These are phyloP conservation scores for Helianthus tuberosus DNA, from an alignment of 129 eudicot genomes.

Conservation along the genomic window DNA sequence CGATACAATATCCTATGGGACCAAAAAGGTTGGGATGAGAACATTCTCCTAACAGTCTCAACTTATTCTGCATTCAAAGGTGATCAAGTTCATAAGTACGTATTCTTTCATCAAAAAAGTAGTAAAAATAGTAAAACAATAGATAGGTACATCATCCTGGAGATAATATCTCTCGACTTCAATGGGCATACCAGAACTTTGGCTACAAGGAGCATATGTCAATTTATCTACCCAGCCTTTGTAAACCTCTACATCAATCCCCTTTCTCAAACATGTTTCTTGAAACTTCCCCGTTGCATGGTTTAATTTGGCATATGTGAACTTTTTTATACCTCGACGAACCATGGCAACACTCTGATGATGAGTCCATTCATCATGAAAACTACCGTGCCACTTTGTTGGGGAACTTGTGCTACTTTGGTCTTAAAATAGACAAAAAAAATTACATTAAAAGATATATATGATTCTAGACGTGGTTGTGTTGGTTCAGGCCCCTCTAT, in stretches of 20 bases:
- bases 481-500: no score
- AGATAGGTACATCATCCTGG: no score
- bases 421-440: no score
- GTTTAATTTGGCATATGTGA: slow-evolving; percentile 35
- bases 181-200: background rate
- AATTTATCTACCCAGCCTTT: slow-evolving; percentile 41
- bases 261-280: slow-evolving; percentile 44
- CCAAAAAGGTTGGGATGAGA: slow-evolving; percentile 29
- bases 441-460: no score
- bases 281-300: slow-evolving; percentile 45
- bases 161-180: no score
- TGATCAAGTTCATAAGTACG: background rate
- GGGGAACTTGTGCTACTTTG: no score
- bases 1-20: slow-evolving; percentile 29
- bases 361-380: no score
- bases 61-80: slow-evolving; percentile 24
- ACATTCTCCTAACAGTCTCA: slow-evolving; percentile 9
- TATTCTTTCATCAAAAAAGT: no score
- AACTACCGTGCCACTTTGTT: no score
- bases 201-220: slow-evolving; percentile 34
- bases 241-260: slow-evolving; percentile 52
- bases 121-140: no score
- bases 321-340: slow-evolving; percentile 29
- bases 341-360: no score
- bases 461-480: no score